Conservation (phyloP, 805 yeast species). For the Suhomyces tanzawaensis region DNA sequence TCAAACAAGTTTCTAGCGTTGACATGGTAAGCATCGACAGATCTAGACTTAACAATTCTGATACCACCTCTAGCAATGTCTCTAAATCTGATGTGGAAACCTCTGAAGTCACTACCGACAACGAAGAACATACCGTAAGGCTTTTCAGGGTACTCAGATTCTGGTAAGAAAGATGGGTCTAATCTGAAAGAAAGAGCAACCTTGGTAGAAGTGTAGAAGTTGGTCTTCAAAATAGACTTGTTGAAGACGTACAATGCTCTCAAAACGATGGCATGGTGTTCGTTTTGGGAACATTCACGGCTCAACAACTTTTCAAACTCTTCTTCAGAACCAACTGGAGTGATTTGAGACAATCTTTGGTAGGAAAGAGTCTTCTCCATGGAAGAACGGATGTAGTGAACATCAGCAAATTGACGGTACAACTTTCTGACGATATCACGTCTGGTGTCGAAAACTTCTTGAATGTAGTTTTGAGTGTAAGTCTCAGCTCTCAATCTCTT, state of each 20-base stretch:
- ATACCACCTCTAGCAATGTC: slow-evolving; percentile 99
- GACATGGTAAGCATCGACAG: slow-evolving; percentile 77
- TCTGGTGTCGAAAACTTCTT: slow-evolving; percentile 70
- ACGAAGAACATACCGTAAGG: slow-evolving; percentile 94
- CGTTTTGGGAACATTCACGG: slow-evolving; percentile 75
- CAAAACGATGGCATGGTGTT: slow-evolving; percentile 73
- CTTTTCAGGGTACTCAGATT: slow-evolving; percentile 83
- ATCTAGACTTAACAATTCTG: slow-evolving; percentile 86
- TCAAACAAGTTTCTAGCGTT: slow-evolving; percentile 89
- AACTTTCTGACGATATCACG: slow-evolving; percentile 73
- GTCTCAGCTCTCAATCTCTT: slow-evolving; percentile 91
- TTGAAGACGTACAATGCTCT: slow-evolving; percentile 82
- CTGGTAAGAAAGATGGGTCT: slow-evolving; percentile 81
- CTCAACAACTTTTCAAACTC: slow-evolving; percentile 70
- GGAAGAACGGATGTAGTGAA: slow-evolving; percentile 73
- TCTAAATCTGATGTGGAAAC: slow-evolving; percentile 94
- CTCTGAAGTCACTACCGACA: slow-evolving; percentile 95
- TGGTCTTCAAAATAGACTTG: slow-evolving; percentile 84
- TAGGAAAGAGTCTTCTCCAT: slow-evolving; percentile 80
- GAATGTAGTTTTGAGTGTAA: slow-evolving; percentile 79
- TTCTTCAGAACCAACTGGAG: slow-evolving; percentile 68
- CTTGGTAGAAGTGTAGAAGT: slow-evolving; percentile 89
- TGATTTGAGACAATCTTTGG: slow-evolving; percentile 77
- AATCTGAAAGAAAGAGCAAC: slow-evolving; percentile 93
- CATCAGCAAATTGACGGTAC: slow-evolving; percentile 88